A percentile compares a stretch with the other conserved stretches of the same genome.
phyloP scores from a whole-genome alignment of 2,329 filamentous ascomycete genomes.

The Grosmannia clavigera region DNA sequence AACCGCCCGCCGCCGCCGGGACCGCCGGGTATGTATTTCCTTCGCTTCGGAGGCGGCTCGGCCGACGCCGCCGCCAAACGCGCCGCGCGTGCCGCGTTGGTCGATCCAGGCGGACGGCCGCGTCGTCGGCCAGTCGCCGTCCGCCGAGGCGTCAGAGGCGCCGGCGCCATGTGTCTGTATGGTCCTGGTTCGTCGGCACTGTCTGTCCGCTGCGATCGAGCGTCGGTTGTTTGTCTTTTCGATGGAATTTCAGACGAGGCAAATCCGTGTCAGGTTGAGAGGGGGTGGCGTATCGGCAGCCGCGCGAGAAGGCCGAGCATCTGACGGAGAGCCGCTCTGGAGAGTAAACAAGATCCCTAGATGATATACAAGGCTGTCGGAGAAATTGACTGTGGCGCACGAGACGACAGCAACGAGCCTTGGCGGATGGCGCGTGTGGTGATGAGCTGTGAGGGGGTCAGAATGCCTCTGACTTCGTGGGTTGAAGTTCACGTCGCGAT shows the following conservation, averaged over 20 bases:
- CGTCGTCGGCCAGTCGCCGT: conserved; percentile 31
- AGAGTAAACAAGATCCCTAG: not conserved
- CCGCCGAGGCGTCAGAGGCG: conserved; percentile 26
- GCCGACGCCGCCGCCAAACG: conserved; percentile 26
- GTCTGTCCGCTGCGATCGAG: not conserved
- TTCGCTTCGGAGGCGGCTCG: conserved; percentile 57
- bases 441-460: conserved; percentile 2
- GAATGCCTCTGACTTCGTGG: conserved; percentile 6
- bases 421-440: conserved; percentile 3
- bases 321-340: too few species aligned
- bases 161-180: conserved; percentile 17
- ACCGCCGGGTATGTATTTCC: conserved; percentile 74
- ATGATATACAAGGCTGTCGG: not conserved
- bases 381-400: not conserved
- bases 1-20: conserved; percentile 78
- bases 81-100: conserved; percentile 21
- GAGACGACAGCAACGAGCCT: not conserved
- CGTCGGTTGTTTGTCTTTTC: not conserved
- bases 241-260: not conserved
- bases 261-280: conserved; percentile 1
- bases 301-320: not conserved
- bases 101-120: conserved; percentile 27
- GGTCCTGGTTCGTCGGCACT: too few species aligned
- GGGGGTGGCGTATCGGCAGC: not conserved
- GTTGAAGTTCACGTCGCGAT: conserved; percentile 13